Conservation (phyloP, 2,329 filamentous ascomycete genomes). For the Sodiomyces alkalinus region DNA sequence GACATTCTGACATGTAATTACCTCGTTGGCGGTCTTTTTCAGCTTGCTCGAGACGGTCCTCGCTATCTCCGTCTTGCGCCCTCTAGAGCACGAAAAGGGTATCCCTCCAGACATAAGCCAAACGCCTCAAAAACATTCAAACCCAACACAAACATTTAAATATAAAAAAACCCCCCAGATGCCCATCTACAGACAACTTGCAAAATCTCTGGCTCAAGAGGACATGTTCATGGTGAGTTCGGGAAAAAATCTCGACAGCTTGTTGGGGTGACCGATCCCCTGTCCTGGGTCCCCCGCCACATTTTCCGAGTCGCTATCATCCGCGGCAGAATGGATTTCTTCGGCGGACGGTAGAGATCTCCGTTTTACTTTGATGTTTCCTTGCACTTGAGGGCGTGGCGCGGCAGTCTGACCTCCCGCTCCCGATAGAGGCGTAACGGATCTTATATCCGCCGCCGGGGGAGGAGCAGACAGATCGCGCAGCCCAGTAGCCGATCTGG, state of each 20-base stretch:
- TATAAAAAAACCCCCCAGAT: too few species aligned
- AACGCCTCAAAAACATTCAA: too few species aligned
- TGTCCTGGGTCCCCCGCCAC: constrained; percentile 5
- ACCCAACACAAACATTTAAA: too few species aligned
- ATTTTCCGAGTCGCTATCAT: constrained; percentile 7
- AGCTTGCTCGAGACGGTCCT: too few species aligned
- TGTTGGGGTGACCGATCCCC: constrained; percentile 8
- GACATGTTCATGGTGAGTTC: constrained; percentile 9
- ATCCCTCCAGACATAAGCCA: too few species aligned
- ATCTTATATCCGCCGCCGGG: constrained; percentile 4
- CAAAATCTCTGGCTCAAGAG: too few species aligned
- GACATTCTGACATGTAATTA: too few species aligned
- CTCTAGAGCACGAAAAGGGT: too few species aligned
- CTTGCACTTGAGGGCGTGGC: constrained; percentile 5
- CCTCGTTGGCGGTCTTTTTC: too few species aligned
- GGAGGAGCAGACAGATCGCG: constrained; percentile 5
- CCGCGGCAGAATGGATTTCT: constrained; percentile 1
- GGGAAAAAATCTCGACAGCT: constrained; percentile 8
- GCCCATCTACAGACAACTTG: too few species aligned
- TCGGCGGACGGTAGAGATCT: constrained; percentile 4
- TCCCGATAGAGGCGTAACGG: constrained; percentile 6
- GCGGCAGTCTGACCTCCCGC: constrained; percentile 4
- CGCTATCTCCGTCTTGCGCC: too few species aligned
- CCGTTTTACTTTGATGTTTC: constrained; percentile 9
- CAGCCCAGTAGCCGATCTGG: constrained; percentile 5